Conservation (phyloP, 108 stramenopile species). For the Aureococcus anophagefferens region DNA sequence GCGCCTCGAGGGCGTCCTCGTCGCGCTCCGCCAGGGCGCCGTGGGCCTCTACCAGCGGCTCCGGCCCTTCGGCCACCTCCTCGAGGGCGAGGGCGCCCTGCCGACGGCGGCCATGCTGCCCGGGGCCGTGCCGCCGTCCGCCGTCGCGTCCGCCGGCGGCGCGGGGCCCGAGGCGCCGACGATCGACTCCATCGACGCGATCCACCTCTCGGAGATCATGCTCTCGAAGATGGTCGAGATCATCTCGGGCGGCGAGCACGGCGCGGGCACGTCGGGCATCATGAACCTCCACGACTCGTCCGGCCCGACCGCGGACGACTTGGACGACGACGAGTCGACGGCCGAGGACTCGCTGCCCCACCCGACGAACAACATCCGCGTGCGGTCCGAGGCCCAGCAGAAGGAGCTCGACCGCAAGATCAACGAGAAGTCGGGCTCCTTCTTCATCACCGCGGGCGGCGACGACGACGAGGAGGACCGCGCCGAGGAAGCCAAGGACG, state of each 20-base stretch:
- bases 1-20: conserved; percentile 46
- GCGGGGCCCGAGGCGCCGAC: conserved; percentile 16
- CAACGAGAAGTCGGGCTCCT: not conserved
- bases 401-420: too few species aligned
- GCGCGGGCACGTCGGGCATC: not conserved
- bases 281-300: conserved; percentile 1
- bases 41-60: conserved; percentile 56
- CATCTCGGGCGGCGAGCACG: conserved; percentile 37
- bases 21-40: conserved; percentile 56
- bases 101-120: not conserved
- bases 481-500: not conserved
- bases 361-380: conserved; percentile 26
- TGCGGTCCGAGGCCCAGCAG: conserved; percentile 14
- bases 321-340: conserved; percentile 13
- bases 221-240: conserved; percentile 39
- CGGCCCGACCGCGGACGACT: conserved; percentile 9
- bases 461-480: not conserved
- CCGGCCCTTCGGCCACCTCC: conserved; percentile 38
- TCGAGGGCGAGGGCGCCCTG: conserved; percentile 30
- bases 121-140: conserved; percentile 26
- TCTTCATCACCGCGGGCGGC: not conserved
- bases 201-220: conserved; percentile 34
- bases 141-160: conserved; percentile 17
- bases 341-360: conserved; percentile 2
- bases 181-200: conserved; percentile 42